Conservation (phyloP, 140 eudicot genomes). For the Bidens hawaiensis region DNA sequence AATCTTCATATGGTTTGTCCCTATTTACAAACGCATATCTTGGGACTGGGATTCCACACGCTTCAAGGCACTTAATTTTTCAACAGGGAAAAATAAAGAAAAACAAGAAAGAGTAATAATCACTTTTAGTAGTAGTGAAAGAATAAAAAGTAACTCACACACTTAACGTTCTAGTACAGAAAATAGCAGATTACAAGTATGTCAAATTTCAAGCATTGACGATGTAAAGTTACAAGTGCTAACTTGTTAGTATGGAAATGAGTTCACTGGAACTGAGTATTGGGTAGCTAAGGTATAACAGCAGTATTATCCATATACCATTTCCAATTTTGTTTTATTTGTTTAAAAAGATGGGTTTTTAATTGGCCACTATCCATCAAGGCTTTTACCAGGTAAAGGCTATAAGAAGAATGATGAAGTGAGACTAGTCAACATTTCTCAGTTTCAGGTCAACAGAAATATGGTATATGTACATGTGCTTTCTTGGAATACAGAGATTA, state of each 20-base stretch:
- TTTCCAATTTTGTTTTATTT: too few species aligned
- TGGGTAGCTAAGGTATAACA: constrained; percentile 12
- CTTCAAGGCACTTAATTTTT: constrained; percentile 61
- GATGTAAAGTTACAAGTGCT: not conserved
- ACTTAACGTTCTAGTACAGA: not conserved
- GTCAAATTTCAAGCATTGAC: not conserved
- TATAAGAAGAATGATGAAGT: too few species aligned
- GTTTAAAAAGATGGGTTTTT: too few species aligned
- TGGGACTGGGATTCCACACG: constrained; percentile 95
- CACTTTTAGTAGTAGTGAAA: not conserved
- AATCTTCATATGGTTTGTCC: constrained; percentile 65
- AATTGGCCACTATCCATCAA: too few species aligned
- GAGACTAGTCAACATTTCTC: too few species aligned
- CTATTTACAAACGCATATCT: constrained; percentile 90
- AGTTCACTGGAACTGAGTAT: not conserved
- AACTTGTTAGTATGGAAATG: too few species aligned
- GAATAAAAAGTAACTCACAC: not conserved
- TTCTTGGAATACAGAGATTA: too few species aligned
- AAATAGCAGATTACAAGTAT: constrained; percentile 1
- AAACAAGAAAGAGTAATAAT: not conserved
- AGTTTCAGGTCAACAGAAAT: too few species aligned
- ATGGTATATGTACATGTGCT: too few species aligned
- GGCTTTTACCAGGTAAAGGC: too few species aligned
- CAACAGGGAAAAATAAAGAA: constrained; percentile 17
- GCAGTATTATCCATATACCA: too few species aligned